Conservation (phyloP, 768 basidiomycete species). For the Hebeloma cylindrosporum region DNA sequence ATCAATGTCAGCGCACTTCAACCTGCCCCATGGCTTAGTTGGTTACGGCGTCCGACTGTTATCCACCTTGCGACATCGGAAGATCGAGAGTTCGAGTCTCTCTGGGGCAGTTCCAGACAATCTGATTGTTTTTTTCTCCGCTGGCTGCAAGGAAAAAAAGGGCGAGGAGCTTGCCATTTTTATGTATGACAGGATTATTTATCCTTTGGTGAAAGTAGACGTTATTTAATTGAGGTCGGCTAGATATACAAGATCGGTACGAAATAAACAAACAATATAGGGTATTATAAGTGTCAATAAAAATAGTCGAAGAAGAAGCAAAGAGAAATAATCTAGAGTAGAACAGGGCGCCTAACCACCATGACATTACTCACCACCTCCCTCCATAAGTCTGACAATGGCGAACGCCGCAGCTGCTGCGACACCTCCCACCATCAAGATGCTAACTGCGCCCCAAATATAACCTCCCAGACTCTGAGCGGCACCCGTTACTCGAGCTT, state of each 20-base stretch:
- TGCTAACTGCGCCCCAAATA: constrained; percentile 84
- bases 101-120: neutral
- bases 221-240: no score
- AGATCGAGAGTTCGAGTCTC: neutral
- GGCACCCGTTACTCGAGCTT: constrained; percentile 85
- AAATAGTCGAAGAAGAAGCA: no score
- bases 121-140: neutral
- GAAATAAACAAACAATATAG: no score
- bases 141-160: neutral
- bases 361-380: constrained; percentile 18
- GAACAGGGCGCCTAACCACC: no score
- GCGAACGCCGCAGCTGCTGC: constrained; percentile 75
- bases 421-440: constrained; percentile 84
- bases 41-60: constrained; percentile 1
- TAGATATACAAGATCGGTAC: no score
- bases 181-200: no score
- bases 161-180: no score
- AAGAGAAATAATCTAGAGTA: no score
- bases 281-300: no score
- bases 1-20: no score
- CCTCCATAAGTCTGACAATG: constrained; percentile 50
- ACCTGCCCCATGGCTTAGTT: constrained; percentile 1
- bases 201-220: no score
- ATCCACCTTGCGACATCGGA: neutral
- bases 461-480: constrained; percentile 67